Evolutionary conservation across 2,329 filamentous ascomycete genomes (phyloP).

Genomic region (Elsinoe ampelina): DNA sequence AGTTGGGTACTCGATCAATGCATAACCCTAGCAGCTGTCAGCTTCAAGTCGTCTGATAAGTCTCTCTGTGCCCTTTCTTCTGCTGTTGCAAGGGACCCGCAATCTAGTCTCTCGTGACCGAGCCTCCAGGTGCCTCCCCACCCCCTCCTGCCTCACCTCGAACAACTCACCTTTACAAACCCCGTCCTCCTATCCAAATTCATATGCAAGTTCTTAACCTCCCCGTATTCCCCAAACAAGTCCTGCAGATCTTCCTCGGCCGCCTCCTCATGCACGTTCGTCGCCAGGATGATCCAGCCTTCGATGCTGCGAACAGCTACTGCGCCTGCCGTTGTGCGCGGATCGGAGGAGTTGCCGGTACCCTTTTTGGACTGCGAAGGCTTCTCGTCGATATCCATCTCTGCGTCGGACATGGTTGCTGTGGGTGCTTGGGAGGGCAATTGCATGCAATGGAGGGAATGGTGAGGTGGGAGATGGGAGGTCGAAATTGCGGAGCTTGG

Average conservation of each 20-base stretch:
- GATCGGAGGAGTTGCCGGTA: conserved; percentile 40
- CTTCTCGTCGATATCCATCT: conserved; percentile 51
- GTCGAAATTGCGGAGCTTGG: background rate
- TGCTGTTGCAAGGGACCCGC: background rate
- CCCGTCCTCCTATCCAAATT: conserved; percentile 75
- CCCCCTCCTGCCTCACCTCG: background rate
- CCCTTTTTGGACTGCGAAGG: conserved; percentile 23
- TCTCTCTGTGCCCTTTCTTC: background rate
- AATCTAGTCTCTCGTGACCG: background rate
- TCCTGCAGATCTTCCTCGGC: conserved; percentile 76
- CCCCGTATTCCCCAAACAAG: conserved; percentile 72
- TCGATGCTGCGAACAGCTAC: conserved; percentile 79
- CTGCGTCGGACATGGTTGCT: conserved; percentile 28
- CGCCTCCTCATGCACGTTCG: conserved; percentile 80
- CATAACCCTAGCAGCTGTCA: conserved; percentile 56
- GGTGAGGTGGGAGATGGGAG: background rate
- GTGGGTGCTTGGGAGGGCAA: background rate
- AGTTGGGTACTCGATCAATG: conserved; percentile 74
- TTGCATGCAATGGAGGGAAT: background rate
- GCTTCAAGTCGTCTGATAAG: background rate
- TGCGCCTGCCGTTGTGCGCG: conserved; percentile 63
- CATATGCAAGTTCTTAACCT: conserved; percentile 79
- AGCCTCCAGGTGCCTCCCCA: background rate
- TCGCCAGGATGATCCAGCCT: conserved; percentile 80
- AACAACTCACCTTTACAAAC: conserved; percentile 64